Evolutionary conservation across 306 rosid genomes (phyloP).

Genomic region (Echinosophora koreensis): DNA sequence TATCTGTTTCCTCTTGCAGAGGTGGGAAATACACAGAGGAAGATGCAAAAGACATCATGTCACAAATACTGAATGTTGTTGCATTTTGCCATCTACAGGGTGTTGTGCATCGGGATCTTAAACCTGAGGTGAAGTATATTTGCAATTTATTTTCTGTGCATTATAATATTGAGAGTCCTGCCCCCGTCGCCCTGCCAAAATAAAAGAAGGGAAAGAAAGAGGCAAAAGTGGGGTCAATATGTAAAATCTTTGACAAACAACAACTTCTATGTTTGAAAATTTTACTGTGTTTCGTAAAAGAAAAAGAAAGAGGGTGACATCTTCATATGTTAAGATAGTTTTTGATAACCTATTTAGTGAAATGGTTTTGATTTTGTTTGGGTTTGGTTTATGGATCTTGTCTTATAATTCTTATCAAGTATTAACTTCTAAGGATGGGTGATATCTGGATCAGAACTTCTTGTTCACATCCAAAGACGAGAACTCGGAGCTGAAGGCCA

Average conservation of each 20-base stretch:
- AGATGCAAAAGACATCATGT: conserved; percentile 78
- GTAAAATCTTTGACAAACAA: neutral
- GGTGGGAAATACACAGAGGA: conserved; percentile 88
- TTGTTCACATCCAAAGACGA: conserved; percentile 81
- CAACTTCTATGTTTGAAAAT: conserved; percentile 30
- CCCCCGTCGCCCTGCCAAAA: neutral
- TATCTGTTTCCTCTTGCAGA: conserved; percentile 53
- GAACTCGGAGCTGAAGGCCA: conserved; percentile 89
- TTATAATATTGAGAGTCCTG: neutral
- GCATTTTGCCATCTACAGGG: conserved; percentile 87
- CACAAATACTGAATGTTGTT: conserved; percentile 70
- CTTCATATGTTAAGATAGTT: conserved; percentile 27
- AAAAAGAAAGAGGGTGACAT: neutral
- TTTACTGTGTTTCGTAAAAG: neutral
- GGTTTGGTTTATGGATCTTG: conserved; percentile 7
- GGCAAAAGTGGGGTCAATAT: neutral
- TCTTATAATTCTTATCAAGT: conserved; percentile 39
- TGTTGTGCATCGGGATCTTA: conserved; percentile 84
- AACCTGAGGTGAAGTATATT: conserved; percentile 71
- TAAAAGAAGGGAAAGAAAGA: neutral
- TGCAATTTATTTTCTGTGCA: neutral
- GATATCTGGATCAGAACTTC: conserved; percentile 80
- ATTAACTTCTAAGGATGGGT: conserved; percentile 46
- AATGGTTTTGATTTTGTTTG: conserved; percentile 21
- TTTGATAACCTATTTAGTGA: conserved; percentile 9